These are phyloP conservation scores for Tetraselmis striata DNA, from an alignment of 139 green algal genomes.

Conservation along the genomic window DNA sequence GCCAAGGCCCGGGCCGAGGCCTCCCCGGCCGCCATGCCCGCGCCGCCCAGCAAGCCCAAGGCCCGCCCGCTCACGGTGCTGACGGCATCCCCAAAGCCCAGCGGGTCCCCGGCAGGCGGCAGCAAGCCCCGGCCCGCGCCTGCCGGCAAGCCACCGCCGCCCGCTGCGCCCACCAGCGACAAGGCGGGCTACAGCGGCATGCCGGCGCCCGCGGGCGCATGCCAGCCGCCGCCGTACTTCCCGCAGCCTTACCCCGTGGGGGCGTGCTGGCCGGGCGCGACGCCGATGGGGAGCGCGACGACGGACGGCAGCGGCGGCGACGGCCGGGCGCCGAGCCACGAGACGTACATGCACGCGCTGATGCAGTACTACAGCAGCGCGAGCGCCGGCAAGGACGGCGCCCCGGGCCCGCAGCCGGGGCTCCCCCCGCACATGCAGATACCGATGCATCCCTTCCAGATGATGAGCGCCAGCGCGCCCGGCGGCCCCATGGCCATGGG, in stretches of 20 bases:
- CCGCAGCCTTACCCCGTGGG: background rate
- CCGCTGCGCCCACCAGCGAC: background rate
- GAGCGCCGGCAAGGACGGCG: background rate
- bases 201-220: background rate
- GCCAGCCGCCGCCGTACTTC: background rate
- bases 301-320: background rate
- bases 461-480: background rate
- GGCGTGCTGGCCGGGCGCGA: background rate
- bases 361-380: background rate
- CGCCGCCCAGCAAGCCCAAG: no score
- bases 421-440: background rate
- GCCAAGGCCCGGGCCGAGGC: no score
- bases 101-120: no score
- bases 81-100: no score
- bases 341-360: background rate
- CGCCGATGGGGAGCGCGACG: background rate
- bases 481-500: background rate
- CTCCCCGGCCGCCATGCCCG: no score
- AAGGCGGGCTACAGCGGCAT: background rate
- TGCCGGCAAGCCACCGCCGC: no score
- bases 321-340: background rate
- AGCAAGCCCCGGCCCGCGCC: no score
- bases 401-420: background rate
- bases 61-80: no score
- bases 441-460: background rate